Evolutionary conservation across 208 protist species (phyloP).

Genomic region (Leishmania tarentolae): DNA sequence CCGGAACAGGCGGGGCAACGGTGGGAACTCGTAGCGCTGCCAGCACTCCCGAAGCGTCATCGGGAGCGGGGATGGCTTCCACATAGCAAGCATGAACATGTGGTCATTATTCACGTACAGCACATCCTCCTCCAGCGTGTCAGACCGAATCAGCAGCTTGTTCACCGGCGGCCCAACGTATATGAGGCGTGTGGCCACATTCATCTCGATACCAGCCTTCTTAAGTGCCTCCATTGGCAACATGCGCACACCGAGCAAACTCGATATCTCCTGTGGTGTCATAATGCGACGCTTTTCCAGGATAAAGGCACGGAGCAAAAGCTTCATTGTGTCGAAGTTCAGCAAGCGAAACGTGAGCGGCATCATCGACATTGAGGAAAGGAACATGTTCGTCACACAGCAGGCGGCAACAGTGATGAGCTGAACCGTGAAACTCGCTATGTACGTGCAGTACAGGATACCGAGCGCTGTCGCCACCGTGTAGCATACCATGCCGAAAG

Average conservation of each 20-base stretch:
- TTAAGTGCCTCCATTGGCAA: slow-evolving; percentile 30
- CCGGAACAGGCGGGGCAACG: slow-evolving; percentile 25
- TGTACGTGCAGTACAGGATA: slow-evolving; percentile 71
- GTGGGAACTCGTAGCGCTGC: slow-evolving; percentile 46
- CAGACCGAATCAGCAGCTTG: slow-evolving; percentile 57
- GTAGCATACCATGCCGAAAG: slow-evolving; percentile 83
- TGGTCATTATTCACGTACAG: slow-evolving; percentile 61
- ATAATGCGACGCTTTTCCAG: slow-evolving; percentile 36
- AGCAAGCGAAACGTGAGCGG: slow-evolving; percentile 77
- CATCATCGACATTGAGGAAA: slow-evolving; percentile 67
- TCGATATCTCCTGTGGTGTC: slow-evolving; percentile 63
- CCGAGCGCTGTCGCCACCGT: slow-evolving; percentile 73
- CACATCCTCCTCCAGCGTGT: slow-evolving; percentile 63
- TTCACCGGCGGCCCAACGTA: slow-evolving; percentile 67
- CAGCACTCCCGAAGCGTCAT: slow-evolving; percentile 55
- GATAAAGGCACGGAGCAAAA: slow-evolving; percentile 61
- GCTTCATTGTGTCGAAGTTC: slow-evolving; percentile 67
- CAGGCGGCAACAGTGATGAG: slow-evolving; percentile 68
- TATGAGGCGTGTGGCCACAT: slow-evolving; percentile 50
- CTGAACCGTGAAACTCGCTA: slow-evolving; percentile 72
- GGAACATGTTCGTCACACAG: slow-evolving; percentile 61
- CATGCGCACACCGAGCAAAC: slow-evolving; percentile 62
- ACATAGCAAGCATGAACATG: slow-evolving; percentile 76
- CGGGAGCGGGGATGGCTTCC: slow-evolving; percentile 47
- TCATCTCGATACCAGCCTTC: slow-evolving; percentile 13